Evolutionary conservation across 1,284 basidiomycete genomes (phyloP).

Genomic region (Ceratobasidium sp.): DNA sequence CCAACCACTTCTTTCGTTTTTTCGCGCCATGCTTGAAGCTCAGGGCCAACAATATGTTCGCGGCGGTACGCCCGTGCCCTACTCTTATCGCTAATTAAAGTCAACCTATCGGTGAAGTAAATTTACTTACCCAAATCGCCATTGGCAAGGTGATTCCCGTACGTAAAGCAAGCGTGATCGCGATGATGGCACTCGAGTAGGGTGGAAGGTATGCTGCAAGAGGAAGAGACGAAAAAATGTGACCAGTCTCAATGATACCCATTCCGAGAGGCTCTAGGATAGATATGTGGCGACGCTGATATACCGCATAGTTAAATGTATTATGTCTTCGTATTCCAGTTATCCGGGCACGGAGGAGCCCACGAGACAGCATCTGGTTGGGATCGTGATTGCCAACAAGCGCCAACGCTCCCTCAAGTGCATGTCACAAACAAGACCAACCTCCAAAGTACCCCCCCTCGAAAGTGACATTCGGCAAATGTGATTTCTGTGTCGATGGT

Average conservation of each 20-base stretch:
- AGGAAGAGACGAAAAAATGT: conserved; percentile 77
- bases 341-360: conserved; percentile 19
- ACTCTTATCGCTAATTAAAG: conserved; percentile 41
- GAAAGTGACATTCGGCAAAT: background rate
- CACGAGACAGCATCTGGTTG: conserved; percentile 35
- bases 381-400: background rate
- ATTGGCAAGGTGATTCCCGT: conserved; percentile 77
- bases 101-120: conserved; percentile 1
- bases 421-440: background rate
- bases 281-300: conserved; percentile 31
- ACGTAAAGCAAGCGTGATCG: conserved; percentile 77
- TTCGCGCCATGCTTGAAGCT: conserved; percentile 59
- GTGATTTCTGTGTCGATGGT: background rate
- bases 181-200: conserved; percentile 82
- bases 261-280: conserved; percentile 58
- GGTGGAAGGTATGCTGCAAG: conserved; percentile 73
- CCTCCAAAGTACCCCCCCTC: too few relatives aligned
- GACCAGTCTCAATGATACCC: conserved; percentile 62
- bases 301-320: background rate
- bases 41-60: conserved; percentile 38
- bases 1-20: conserved; percentile 73
- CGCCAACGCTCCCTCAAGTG: background rate
- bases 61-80: conserved; percentile 42
- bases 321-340: background rate
- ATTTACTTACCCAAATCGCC: conserved; percentile 78